phyloP scores from a whole-genome alignment of 2,329 filamentous ascomycete species.

The Myriosclerotinia duriaeana region DNA sequence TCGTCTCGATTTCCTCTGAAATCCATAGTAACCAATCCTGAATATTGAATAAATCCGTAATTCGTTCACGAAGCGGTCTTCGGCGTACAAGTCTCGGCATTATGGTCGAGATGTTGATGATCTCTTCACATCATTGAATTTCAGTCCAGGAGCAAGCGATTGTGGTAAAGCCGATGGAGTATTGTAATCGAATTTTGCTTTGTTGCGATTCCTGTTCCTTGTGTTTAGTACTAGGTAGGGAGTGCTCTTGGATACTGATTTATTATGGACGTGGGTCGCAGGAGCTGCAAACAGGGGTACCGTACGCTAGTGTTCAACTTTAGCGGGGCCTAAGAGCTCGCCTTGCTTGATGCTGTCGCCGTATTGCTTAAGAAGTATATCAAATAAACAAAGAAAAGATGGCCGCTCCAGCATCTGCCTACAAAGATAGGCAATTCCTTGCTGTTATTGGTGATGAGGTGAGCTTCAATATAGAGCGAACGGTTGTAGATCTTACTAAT shows the following conservation, averaged over 20 bases:
- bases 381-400: slow-evolving; percentile 43
- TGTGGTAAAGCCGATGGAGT: background rate
- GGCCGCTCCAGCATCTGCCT: slow-evolving; percentile 59
- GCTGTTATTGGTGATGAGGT: slow-evolving; percentile 98
- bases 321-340: slow-evolving; percentile 22
- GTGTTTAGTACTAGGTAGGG: slow-evolving; percentile 14
- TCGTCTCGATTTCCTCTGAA: slow-evolving; percentile 87
- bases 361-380: slow-evolving; percentile 23
- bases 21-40: slow-evolving; percentile 88
- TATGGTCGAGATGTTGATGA: slow-evolving; percentile 23
- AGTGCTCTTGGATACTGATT: slow-evolving; percentile 6
- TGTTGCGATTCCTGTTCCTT: slow-evolving; percentile 7
- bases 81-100: slow-evolving; percentile 83
- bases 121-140: slow-evolving; percentile 14
- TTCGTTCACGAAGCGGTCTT: slow-evolving; percentile 74
- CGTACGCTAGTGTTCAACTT: slow-evolving; percentile 12
- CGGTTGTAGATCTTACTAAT: slow-evolving; percentile 27
- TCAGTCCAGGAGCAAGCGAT: background rate
- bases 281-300: slow-evolving; percentile 22
- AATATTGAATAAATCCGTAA: slow-evolving; percentile 78
- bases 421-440: slow-evolving; percentile 89
- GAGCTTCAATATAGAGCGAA: slow-evolving; percentile 27
- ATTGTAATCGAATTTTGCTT: slow-evolving; percentile 9
- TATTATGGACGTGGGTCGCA: slow-evolving; percentile 16
- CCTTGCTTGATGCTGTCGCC: slow-evolving; percentile 21